Conservation (phyloP, 305 asterid species). For the Coffea humblotiana region DNA sequence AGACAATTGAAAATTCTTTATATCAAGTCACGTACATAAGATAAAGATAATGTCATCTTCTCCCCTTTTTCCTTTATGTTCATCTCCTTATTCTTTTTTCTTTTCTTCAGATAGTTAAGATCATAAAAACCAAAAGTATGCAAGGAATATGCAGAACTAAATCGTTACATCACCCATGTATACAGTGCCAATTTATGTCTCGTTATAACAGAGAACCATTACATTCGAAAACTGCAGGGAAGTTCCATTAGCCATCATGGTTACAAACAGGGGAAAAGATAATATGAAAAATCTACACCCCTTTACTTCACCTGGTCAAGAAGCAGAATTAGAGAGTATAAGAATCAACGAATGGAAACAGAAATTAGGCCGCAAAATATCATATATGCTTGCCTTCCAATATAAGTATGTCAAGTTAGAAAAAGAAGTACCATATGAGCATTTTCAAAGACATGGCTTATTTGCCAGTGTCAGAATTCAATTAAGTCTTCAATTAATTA, state of each 20-base stretch:
- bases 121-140: background rate
- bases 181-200: background rate
- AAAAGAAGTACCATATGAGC: background rate
- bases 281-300: background rate
- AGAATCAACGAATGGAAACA: background rate
- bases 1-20: slow-evolving; percentile 12
- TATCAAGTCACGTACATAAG: slow-evolving; percentile 8
- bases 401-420: background rate
- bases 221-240: background rate
- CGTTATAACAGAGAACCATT: background rate
- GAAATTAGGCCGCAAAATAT: background rate
- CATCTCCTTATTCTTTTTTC: background rate
- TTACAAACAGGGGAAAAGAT: background rate
- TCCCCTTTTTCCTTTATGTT: background rate
- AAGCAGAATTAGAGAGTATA: background rate
- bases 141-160: background rate
- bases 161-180: background rate
- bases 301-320: background rate
- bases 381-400: background rate
- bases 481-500: background rate
- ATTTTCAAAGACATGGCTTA: too few species aligned
- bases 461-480: background rate
- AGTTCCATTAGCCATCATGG: slow-evolving; percentile 3
- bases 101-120: background rate
- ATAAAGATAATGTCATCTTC: slow-evolving; percentile 9